phyloP scores from a whole-genome alignment of 129 eudicot genomes.

The Flaveria trinervia region DNA sequence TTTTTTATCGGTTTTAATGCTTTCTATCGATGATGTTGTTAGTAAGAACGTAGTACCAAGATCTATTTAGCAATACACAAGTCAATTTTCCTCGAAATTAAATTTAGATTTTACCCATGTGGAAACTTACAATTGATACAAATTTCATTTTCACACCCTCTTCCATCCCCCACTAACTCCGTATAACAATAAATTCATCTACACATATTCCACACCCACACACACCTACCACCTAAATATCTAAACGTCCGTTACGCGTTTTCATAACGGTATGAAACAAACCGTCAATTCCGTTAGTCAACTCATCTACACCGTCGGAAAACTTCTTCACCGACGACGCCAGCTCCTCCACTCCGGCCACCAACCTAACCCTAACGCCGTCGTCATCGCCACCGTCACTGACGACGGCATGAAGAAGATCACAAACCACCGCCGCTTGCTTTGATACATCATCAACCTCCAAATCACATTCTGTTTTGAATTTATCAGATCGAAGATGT shows the following conservation, averaged over 20 bases:
- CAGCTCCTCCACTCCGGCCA: conserved; percentile 40
- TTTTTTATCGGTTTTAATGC: too few species aligned
- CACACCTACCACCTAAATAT: conserved; percentile 19
- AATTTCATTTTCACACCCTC: not conserved
- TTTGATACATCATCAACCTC: conserved; percentile 38
- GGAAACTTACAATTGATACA: not conserved
- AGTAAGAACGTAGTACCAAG: too few species aligned
- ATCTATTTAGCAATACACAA: too few species aligned
- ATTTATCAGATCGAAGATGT: conserved; percentile 33
- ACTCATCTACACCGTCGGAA: conserved; percentile 39
- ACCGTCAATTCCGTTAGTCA: conserved; percentile 42
- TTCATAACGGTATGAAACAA: conserved; percentile 41
- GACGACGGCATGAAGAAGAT: conserved; percentile 11
- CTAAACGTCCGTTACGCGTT: conserved; percentile 37
- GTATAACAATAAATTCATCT: conserved; percentile 1
- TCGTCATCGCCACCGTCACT: conserved; percentile 7
- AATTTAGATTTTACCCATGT: not conserved
- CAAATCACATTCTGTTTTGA: conserved; percentile 8
- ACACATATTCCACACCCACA: conserved; percentile 19
- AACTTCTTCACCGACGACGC: conserved; percentile 21
- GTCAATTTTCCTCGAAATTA: too few species aligned
- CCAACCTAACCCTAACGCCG: conserved; percentile 28
- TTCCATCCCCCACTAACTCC: too few species aligned
- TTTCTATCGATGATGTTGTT: too few species aligned
- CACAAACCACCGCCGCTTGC: conserved; percentile 25